Base-by-base conservation (phyloP, 495 filamentous ascomycete species). In the Xylaria acuta region DNA sequence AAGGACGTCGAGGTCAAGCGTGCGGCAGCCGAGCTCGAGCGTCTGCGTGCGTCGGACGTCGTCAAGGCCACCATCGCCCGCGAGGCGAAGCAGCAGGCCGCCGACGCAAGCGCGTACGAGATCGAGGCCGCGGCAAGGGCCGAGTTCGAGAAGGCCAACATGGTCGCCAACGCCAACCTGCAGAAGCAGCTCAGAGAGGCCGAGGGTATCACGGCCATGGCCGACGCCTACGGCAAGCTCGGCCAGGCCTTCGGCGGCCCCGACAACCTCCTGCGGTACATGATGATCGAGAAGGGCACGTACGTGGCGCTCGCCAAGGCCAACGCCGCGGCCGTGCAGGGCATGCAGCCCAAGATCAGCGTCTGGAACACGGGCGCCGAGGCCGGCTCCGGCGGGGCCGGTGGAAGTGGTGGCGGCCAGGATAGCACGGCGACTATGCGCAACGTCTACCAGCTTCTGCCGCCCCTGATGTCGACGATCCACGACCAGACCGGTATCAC, bases 271-370 rank as follows among this genome's bases (percentile, higher is more conserved):
- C 79, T 95, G 72, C 91, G 93, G 78, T 94, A 91, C 85, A 85
- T 93, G 81, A 94, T 92, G 90, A 89, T 92, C 77, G 87, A 92
- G 82, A 89, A 90, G 77, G 87, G 87, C 74, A 88, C 88, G 1
- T 92, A 91, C 73, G 83, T 88, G 63, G 82, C 88, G 73, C 86
- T 92, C 56, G 90, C 90, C 67, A 88, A 90, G 73, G 89, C 89
- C 54, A 92, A 92, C 74, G 93, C 91, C 30, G 74, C 83, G 49
- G 93, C 92, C 30, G 87, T 96, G 80, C 84, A 90, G 56, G 93
- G 93, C 62, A 82, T 96, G 74, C 88, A 93, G 75, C 93, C 93
- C 67, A 96, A 95, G 89, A 96, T 96, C 81, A 93, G 89, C 62
- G 87, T 94, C 12, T 96, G 93, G 93, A 95, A 94, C 80, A 95